Evolutionary conservation across 2,329 filamentous ascomycete species (phyloP), one percentile per base, ranked within the genome.

Genomic region (Fusarium oxysporum): DNA sequence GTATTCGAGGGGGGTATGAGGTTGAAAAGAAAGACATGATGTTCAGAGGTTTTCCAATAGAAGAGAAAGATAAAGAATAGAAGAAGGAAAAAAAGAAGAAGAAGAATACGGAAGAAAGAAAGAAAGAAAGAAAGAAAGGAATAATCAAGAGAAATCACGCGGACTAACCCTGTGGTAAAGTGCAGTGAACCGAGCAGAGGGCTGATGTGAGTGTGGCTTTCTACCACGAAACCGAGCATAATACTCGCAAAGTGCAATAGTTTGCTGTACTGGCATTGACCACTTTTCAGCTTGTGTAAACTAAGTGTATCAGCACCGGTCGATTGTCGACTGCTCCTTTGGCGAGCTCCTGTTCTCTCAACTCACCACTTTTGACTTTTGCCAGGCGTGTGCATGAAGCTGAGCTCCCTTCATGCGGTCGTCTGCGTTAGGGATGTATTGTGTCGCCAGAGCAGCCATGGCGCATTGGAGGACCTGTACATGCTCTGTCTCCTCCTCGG

Each of bases 391-490:
- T 57, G 85, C 83, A 79, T 89, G 86, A 75, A 90, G 81, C 62
- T 85, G 81, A 57, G 83, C 84, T 33, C 87, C 87, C 73, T 84
- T 84, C 63, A 81, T 81, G 63, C 87, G 86, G 77, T 89, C 84
- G 55, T 87, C 86, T 77, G 82, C 83, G 75, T 82, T 80, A 54
- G 82, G 79, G 59, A 88, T 79, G 67, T 84, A 86, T 73, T 89
- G 87, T 28, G 87, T 86, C 50, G 85, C 88, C 35, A 89, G 78
- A n/a, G 88, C 87, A 28, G 87, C 88, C 87, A 90, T 89, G 66
- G 87, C 86, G 68, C 83, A 88, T 19, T 81, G 83, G 50, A 89
- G 80, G 45, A 86, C 79, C 59, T 87, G 84, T 11, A 78, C 40
- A 33, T 81, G 78, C 59, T 85, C 83, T 8, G 80, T 78, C 12